Evolutionary conservation across 2,329 filamentous ascomycete species (phyloP).

Genomic region (Aspergillus brasiliensis): DNA sequence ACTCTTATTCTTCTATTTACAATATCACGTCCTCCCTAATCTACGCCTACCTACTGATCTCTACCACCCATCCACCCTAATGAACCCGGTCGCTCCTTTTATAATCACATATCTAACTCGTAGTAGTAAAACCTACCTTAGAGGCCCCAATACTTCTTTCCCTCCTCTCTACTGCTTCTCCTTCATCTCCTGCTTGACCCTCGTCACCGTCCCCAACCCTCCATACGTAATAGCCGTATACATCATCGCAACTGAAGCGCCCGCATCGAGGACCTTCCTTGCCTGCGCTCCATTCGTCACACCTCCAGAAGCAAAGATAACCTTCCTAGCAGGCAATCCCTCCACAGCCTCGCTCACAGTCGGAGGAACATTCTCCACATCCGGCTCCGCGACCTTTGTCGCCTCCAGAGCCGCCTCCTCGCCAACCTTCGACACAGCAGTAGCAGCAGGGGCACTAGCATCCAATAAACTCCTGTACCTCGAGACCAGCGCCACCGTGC

Average conservation of each 20-base stretch:
- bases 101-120: no score
- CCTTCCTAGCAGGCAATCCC: slow-evolving; percentile 55
- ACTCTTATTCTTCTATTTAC: background rate
- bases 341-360: slow-evolving; percentile 17
- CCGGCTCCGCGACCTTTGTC: slow-evolving; percentile 27
- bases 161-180: slow-evolving; percentile 28
- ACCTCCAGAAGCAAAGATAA: slow-evolving; percentile 91
- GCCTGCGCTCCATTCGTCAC: slow-evolving; percentile 89
- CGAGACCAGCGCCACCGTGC: slow-evolving; percentile 75
- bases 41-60: background rate
- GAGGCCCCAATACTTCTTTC: no score
- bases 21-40: background rate
- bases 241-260: slow-evolving; percentile 86
- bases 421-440: slow-evolving; percentile 15
- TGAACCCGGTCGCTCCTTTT: background rate
- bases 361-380: slow-evolving; percentile 22
- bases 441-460: slow-evolving; percentile 38
- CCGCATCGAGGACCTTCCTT: slow-evolving; percentile 77
- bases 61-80: background rate
- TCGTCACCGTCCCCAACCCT: slow-evolving; percentile 62
- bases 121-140: no score
- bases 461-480: slow-evolving; percentile 75
- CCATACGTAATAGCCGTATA: slow-evolving; percentile 77
- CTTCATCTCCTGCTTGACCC: slow-evolving; percentile 52
- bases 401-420: slow-evolving; percentile 16